Base-by-base conservation (phyloP, 352 stramenopile species). In the Globisporangium spiculum region DNA sequence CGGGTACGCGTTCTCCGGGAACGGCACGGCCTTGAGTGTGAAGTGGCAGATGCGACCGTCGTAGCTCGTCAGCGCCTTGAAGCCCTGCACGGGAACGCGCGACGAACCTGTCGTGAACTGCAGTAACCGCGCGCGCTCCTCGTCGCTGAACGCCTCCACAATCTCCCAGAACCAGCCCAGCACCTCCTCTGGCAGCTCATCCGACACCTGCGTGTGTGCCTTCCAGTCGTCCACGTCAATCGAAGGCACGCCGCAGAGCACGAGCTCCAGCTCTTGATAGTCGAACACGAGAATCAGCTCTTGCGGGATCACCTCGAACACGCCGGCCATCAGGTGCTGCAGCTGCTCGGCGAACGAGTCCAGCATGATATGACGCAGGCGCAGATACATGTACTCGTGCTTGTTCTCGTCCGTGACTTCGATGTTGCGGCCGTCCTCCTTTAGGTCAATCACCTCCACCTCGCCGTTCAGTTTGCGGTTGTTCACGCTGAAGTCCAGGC, bases 301-400 rank as follows among this genome's bases (percentile, higher is more conserved):
- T 60, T 94, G 85, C 5, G 88, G 88, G n/a, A 99, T 97, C 18
- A 99, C 90, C 91, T 99, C 87, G 94, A 99, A 98, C 68, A 99
- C 98, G 22, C 98, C 89, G 38, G 83, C 83, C 79, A 96, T 92
- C 34, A 96, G 61, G 65, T 93, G 96, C 69, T 96, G 93, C 32
- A 99, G 75, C 68, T 99, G 96, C 68, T 97, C 87, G 16, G 83
- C 81, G 57, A 99, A 97, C 53, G 93, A 90, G 69, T 97, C 96
- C 60, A 99, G 82, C 75, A 99, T 89, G 66, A 97, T 93, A 82
- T 99, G 98, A 65, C 97, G 97, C 44, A 99, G 79, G 50, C 88
- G 91, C 63, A 98, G 75, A 66, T 98, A 94, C 20, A 99, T 86
- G 81, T 98, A 99, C 78, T 99, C 93, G 27, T 96, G 89, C 72